Evolutionary conservation across 768 basidiomycete genomes (phyloP).

Genomic region (Boletus eberwhitei): DNA sequence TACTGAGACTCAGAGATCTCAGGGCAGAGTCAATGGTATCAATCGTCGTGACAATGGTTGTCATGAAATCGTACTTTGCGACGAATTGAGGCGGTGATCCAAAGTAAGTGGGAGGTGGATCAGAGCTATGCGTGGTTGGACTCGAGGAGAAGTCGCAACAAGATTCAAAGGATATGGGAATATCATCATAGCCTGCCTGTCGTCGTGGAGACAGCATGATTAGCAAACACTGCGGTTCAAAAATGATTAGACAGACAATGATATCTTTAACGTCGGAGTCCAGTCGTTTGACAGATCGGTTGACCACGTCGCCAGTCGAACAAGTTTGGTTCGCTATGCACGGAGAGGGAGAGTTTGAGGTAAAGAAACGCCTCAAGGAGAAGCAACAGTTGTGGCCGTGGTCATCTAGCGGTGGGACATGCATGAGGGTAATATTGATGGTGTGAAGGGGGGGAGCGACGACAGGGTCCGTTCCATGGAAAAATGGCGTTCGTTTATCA

Average conservation of each 20-base stretch:
- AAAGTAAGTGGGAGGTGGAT: conserved; percentile 43
- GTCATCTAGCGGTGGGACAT: conserved; percentile 20
- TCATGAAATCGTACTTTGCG: conserved; percentile 37
- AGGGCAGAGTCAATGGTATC: conserved; percentile 51
- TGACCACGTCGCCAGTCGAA: neutral
- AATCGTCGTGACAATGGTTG: conserved; percentile 52
- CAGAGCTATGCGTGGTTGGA: conserved; percentile 19
- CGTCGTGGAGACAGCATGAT: neutral
- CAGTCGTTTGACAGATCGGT: conserved; percentile 5
- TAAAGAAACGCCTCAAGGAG: conserved; percentile 21
- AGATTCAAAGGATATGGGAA: conserved; percentile 36
- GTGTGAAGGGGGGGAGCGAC: conserved; percentile 3
- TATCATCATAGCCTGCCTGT: conserved; percentile 12
- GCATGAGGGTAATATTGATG: conserved; percentile 16
- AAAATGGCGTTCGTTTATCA: conserved; percentile 34
- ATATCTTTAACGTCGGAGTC: neutral
- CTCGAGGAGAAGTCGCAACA: conserved; percentile 44
- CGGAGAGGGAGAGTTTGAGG: neutral
- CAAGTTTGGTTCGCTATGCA: neutral
- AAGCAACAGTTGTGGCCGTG: conserved; percentile 21
- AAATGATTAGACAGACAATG: conserved; percentile 7
- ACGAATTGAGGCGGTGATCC: conserved; percentile 13
- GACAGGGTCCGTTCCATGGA: conserved; percentile 12
- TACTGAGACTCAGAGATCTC: conserved; percentile 62
- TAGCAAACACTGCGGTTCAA: neutral